phyloP scores from a whole-genome alignment of 805 yeast species.

The Teunomyces stri region DNA sequence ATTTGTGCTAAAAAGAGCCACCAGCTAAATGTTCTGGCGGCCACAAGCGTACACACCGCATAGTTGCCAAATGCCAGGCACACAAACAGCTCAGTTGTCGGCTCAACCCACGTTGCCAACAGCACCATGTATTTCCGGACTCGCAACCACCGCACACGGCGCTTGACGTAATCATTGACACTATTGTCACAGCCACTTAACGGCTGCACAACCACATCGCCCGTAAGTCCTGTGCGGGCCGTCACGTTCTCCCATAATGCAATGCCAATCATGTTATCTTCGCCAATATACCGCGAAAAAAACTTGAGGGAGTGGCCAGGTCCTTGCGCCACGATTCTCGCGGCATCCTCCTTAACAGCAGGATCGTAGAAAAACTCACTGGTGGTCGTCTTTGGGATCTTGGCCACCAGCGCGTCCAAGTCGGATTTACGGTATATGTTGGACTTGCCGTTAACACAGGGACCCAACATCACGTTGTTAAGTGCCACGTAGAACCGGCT shows the following conservation, averaged over 20 bases:
- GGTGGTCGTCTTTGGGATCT: conserved; percentile 21
- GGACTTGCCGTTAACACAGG: conserved; percentile 90
- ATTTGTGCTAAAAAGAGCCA: conserved; percentile 51
- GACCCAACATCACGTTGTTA: conserved; percentile 71
- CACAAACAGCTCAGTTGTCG: conserved; percentile 75
- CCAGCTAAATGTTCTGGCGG: conserved; percentile 28
- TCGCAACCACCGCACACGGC: conserved; percentile 82
- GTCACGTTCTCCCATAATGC: conserved; percentile 69
- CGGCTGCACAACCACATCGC: conserved; percentile 81
- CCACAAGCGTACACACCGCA: conserved; percentile 49
- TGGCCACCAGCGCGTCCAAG: conserved; percentile 55
- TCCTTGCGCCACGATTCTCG: conserved; percentile 24
- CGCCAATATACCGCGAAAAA: conserved; percentile 83
- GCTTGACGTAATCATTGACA: conserved; percentile 54
- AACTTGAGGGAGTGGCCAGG: conserved; percentile 56
- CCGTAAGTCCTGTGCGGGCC: conserved; percentile 74
- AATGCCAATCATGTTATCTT: conserved; percentile 89
- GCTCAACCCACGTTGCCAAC: conserved; percentile 81
- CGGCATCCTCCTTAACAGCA: conserved; percentile 30
- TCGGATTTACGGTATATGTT: conserved; percentile 70
- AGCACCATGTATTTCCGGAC: conserved; percentile 86
- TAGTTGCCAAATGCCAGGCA: conserved; percentile 66
- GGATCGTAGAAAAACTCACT: conserved; percentile 29
- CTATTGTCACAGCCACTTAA: conserved; percentile 38
- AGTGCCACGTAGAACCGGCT: conserved; percentile 80